These are phyloP conservation scores for Wickerhamiella siamensis DNA, from an alignment of 805 yeast genomes.

Conservation along the genomic window DNA sequence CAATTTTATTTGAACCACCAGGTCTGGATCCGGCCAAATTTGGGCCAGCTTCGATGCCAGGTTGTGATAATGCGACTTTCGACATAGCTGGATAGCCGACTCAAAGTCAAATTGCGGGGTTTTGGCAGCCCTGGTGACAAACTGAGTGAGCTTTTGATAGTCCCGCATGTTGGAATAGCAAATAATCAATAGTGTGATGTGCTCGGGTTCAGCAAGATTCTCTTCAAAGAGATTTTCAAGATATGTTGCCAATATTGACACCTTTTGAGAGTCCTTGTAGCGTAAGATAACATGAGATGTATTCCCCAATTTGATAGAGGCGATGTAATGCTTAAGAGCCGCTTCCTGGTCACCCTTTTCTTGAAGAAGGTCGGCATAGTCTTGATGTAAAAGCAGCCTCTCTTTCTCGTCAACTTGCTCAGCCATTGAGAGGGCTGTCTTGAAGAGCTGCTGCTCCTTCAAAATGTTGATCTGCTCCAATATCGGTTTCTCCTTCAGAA, in stretches of 20 bases:
- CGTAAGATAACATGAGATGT: conserved; percentile 68
- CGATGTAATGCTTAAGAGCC: conserved; percentile 64
- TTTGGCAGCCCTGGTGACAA: conserved; percentile 33
- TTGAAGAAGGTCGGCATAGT: conserved; percentile 62
- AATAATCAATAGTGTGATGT: conserved; percentile 63
- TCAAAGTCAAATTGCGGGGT: conserved; percentile 45
- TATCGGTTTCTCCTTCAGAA: conserved; percentile 49
- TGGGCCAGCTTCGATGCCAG: conserved; percentile 60
- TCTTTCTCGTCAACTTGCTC: conserved; percentile 20
- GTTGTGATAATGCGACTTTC: conserved; percentile 51
- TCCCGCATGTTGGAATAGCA: conserved; percentile 66
- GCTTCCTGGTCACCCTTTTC: conserved; percentile 48
- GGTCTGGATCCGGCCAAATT: conserved; percentile 55
- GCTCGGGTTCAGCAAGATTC: conserved; percentile 55
- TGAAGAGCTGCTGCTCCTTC: conserved; percentile 53
- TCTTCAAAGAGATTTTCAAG: conserved; percentile 44
- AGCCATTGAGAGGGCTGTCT: conserved; percentile 61
- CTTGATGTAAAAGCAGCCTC: conserved; percentile 26
- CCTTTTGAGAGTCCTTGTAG: conserved; percentile 64
- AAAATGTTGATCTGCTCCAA: conserved; percentile 56
- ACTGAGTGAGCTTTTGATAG: conserved; percentile 40
- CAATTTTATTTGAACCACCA: conserved; percentile 62
- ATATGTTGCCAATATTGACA: conserved; percentile 46
- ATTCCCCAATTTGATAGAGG: conserved; percentile 38
- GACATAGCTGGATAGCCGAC: conserved; percentile 50